Evolutionary conservation across 1,139 yeast species (phyloP).

Genomic region (Nakaseomyces sp.): DNA sequence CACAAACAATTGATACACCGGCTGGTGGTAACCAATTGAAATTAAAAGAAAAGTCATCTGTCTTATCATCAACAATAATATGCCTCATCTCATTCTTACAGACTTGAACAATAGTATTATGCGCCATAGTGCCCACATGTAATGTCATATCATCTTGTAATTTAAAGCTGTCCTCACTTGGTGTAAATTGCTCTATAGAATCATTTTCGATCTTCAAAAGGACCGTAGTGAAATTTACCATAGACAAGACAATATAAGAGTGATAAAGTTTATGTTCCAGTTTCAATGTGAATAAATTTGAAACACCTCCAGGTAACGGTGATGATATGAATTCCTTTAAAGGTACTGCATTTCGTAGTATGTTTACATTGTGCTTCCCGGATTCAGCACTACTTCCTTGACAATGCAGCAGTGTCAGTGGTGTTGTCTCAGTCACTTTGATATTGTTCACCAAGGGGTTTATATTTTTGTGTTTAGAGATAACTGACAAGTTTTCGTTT

Average conservation of each 20-base stretch:
- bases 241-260: conserved; percentile 35
- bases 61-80: conserved; percentile 34
- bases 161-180: conserved; percentile 48
- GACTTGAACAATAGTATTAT: conserved; percentile 57
- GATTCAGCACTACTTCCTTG: conserved; percentile 20
- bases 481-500: conserved; percentile 45
- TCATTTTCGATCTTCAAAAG: conserved; percentile 31
- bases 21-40: conserved; percentile 83
- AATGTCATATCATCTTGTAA: conserved; percentile 51
- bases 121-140: conserved; percentile 63
- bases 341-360: conserved; percentile 18
- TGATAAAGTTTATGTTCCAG: conserved; percentile 37
- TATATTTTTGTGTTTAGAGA: conserved; percentile 44
- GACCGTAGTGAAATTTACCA: conserved; percentile 18
- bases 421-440: conserved; percentile 31
- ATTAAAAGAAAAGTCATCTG: conserved; percentile 12
- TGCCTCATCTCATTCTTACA: conserved; percentile 68
- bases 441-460: conserved; percentile 47
- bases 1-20: conserved; percentile 53
- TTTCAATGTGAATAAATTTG: conserved; percentile 29
- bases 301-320: conserved; percentile 22
- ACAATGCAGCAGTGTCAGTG: conserved; percentile 21
- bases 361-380: conserved; percentile 15
- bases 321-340: conserved; percentile 23
- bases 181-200: conserved; percentile 55